Percentiles rank a stretch among this genome's conserved stretches.
Conservation (phyloP, 2,329 filamentous ascomycete genomes). For the Sarocladium kiliense region DNA sequence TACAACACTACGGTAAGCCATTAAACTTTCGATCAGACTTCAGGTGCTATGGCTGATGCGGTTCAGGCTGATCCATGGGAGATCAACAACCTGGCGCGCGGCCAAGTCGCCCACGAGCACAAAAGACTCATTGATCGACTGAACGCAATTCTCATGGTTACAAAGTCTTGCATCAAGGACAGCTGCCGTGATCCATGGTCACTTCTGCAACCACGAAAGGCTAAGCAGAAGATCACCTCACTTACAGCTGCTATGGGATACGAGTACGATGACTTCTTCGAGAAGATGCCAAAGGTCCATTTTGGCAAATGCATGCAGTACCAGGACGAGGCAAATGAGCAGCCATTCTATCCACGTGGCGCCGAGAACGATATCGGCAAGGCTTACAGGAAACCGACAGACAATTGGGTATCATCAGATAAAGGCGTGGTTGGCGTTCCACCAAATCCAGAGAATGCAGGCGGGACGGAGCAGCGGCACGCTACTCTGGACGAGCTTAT, state of each 20-base stretch:
- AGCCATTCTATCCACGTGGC: constrained; percentile 9
- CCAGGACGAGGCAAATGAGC: constrained; percentile 9
- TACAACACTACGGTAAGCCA: constrained; percentile 21
- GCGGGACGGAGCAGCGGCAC: constrained; percentile 10
- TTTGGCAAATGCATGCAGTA: too few species aligned
- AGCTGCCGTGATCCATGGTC: constrained; percentile 20
- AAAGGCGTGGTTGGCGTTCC: background rate
- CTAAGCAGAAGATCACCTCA: background rate
- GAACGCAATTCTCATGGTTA: constrained; percentile 20
- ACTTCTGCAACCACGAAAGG: constrained; percentile 12
- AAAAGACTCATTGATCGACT: constrained; percentile 14
- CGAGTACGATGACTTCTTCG: constrained; percentile 4
- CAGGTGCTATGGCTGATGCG: too few species aligned
- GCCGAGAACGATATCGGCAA: constrained; percentile 10
- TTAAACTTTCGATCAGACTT: too few species aligned
- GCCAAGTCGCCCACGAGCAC: constrained; percentile 9
- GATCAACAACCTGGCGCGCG: constrained; percentile 16
- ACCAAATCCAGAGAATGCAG: background rate
- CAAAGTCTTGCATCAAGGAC: constrained; percentile 19
- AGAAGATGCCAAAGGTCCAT: background rate
- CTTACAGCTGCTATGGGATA: background rate
- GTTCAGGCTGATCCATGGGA: constrained; percentile 19
- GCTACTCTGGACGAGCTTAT: background rate
- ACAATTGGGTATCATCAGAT: constrained; percentile 8
- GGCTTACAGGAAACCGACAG: constrained; percentile 6